Evolutionary conservation across 352 stramenopile genomes (phyloP).

Genomic region (Pythium sp.): DNA sequence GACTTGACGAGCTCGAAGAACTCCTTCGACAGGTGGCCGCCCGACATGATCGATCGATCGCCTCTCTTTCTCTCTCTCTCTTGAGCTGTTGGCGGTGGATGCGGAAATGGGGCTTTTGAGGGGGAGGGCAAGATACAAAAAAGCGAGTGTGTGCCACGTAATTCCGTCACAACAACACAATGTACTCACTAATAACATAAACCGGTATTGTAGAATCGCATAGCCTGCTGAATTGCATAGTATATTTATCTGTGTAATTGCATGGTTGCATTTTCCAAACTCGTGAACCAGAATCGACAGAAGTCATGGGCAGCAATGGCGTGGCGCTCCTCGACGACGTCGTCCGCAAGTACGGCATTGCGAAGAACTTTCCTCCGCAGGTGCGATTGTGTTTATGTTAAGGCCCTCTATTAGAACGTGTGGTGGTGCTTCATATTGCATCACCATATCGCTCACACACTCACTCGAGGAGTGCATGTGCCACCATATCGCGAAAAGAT

Average conservation of each 20-base stretch:
- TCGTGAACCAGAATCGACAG: conserved; percentile 9
- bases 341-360: conserved; percentile 64
- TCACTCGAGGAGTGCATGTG: background rate
- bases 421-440: too few species aligned
- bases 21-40: conserved; percentile 93
- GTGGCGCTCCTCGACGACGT: conserved; percentile 55
- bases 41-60: conserved; percentile 53
- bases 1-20: conserved; percentile 99
- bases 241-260: background rate
- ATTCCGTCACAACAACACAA: background rate
- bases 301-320: conserved; percentile 19
- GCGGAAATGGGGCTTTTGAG: background rate
- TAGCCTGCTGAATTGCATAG: background rate
- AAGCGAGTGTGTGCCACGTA: conserved; percentile 1
- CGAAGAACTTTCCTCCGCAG: conserved; percentile 62
- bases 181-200: background rate
- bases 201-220: background rate
- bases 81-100: background rate
- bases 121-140: conserved; percentile 8
- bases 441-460: too few species aligned
- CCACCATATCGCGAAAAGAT: background rate
- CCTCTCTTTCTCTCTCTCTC: background rate
- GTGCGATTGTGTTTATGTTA: conserved; percentile 18
- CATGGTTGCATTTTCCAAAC: background rate
- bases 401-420: background rate